Evolutionary conservation across 306 rosid genomes (phyloP).

Genomic region (Cajanus cajan): DNA sequence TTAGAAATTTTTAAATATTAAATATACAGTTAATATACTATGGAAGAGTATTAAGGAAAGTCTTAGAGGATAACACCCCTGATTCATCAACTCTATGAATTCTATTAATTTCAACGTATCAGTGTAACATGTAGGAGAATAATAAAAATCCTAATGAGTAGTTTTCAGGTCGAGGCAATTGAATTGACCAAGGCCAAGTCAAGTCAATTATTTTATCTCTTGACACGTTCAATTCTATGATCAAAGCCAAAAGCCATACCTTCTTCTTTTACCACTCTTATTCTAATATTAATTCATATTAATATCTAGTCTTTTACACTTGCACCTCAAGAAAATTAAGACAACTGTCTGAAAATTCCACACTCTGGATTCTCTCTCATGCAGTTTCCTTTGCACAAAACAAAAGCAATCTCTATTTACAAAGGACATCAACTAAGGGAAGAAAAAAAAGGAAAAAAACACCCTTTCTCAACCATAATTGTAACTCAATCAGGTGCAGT

Average conservation of each 20-base stretch:
- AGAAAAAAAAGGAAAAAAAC: not conserved
- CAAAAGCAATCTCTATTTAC: not conserved
- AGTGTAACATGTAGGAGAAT: too few relatives aligned
- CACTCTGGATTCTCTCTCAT: slow-evolving; percentile 20
- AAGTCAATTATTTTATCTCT: slow-evolving; percentile 28
- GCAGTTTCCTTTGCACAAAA: not conserved
- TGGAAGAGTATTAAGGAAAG: too few relatives aligned
- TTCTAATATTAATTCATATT: not conserved
- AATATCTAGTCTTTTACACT: not conserved
- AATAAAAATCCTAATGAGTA: not conserved
- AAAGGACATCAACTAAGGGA: not conserved
- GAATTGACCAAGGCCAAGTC: slow-evolving; percentile 34
- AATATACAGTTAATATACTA: too few relatives aligned
- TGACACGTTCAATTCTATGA: slow-evolving; percentile 33
- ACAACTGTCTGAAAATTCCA: slow-evolving; percentile 3
- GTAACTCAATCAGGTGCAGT: slow-evolving; percentile 19
- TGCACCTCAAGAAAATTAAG: not conserved
- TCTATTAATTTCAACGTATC: too few relatives aligned
- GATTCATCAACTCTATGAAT: too few relatives aligned
- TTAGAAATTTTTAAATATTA: too few relatives aligned
- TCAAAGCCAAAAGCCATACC: not conserved
- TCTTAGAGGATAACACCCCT: too few relatives aligned
- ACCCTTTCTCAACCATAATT: slow-evolving; percentile 13
- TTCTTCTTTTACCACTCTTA: not conserved
- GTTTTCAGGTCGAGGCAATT: slow-evolving; percentile 20